Evolutionary conservation across 192 early-diverging fungal genomes (phyloP).

Genomic region (Rhizoclosmatium globosum): DNA sequence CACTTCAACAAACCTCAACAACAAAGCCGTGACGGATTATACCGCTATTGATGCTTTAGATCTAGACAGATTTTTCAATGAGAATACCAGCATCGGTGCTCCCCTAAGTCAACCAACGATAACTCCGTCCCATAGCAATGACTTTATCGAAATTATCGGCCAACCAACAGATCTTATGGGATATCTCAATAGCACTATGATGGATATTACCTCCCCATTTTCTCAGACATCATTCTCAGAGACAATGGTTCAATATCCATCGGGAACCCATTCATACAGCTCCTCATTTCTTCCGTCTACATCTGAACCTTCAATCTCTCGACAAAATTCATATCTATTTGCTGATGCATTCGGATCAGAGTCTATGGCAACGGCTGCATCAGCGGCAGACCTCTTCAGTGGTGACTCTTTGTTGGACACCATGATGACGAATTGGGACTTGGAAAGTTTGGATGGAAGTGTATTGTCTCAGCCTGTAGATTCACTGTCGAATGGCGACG

Average conservation of each 20-base stretch:
- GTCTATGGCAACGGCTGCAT: not conserved
- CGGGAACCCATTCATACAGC: not conserved
- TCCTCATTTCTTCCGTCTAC: not conserved
- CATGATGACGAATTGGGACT: slow-evolving; percentile 34
- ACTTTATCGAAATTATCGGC: not conserved
- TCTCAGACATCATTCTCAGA: not conserved
- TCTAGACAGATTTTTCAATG: slow-evolving; percentile 12
- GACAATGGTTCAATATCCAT: not conserved
- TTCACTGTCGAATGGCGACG: not conserved
- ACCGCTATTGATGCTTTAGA: not conserved
- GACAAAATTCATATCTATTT: slow-evolving; percentile 12
- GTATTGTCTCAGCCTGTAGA: not conserved
- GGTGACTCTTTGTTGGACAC: slow-evolving; percentile 3
- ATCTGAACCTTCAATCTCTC: slow-evolving; percentile 1
- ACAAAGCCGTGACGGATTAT: not conserved
- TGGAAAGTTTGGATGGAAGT: slow-evolving; percentile 31
- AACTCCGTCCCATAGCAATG: not conserved
- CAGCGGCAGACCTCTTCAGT: slow-evolving; percentile 16
- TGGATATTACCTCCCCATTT: not conserved
- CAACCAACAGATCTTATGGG: not conserved
- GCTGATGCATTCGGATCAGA: not conserved
- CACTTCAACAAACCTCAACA: not conserved
- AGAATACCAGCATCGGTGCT: not conserved
- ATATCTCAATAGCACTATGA: not conserved
- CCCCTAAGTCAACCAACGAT: not conserved